Evolutionary conservation across 2,329 filamentous ascomycete species (phyloP).

Genomic region (Colletotrichum australisinense): DNA sequence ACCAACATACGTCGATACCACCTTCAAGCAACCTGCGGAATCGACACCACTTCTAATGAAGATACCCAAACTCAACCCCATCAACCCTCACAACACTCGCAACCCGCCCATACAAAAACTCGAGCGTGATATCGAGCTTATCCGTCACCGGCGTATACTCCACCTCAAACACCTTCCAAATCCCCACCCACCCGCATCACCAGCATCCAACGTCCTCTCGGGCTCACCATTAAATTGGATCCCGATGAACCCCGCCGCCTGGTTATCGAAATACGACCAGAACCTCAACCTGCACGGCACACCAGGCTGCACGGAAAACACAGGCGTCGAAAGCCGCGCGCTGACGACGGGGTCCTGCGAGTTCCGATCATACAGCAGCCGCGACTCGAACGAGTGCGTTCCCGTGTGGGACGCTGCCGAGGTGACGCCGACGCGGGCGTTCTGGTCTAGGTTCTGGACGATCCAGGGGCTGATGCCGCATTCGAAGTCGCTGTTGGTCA

Average conservation of each 20-base stretch:
- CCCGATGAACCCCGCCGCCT: conserved; percentile 12
- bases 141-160: conserved; percentile 8
- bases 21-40: neutral
- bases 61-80: neutral
- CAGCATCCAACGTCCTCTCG: neutral
- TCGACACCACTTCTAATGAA: neutral
- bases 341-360: neutral
- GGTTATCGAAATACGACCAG: conserved; percentile 15
- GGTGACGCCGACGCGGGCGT: conserved; percentile 4
- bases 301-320: neutral
- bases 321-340: neutral
- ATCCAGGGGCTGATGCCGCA: conserved; percentile 35
- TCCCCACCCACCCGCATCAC: conserved; percentile 14
- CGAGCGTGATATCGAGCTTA: neutral
- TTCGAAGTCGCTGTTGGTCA: conserved; percentile 24
- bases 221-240: conserved; percentile 2
- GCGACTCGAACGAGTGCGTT: neutral
- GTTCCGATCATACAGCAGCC: neutral
- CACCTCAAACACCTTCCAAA: conserved; percentile 12
- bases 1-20: too few relatives aligned
- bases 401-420: neutral
- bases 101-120: neutral
- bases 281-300: conserved; percentile 3
- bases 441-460: conserved; percentile 33
- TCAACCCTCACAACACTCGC: conserved; percentile 13